Evolutionary conservation across 306 rosid genomes (phyloP), one percentile per base, ranked within the genome.

Genomic region (Lathyrus tuberosus): DNA sequence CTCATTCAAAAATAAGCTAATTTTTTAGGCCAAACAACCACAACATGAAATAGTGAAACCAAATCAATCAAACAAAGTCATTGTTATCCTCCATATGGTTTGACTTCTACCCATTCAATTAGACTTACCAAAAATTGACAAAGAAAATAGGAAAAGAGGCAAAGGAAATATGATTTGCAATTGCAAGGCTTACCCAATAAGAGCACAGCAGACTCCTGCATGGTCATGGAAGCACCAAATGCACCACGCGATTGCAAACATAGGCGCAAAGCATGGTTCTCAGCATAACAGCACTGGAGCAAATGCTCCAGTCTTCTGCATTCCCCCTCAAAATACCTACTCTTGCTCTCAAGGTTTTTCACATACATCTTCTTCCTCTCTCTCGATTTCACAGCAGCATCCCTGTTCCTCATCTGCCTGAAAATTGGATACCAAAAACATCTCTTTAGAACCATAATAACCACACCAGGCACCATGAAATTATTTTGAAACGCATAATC

Each of bases 131-230:
- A 62, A 37, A 15, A 73, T 64, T 16, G 48, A 4, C 18, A 62
- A 62, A 0, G 4, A 18, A n/a, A 46, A 20, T 5, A 48, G 46
- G 37, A 52, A 9, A 16, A 58, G 37, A 71, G 43, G 28, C 63
- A 44, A 48, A 17, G 30, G 30, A 44, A 51, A 56, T 13, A 12
- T n/a, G 70, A 70, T 22, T 67, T 24, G 26, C 43, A 60, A 64
- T 53, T 4, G 43, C 63, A 63, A 70, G 76, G 53, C 91, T 74
- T 84, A 90, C 96, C 98, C 98, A 90, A 73, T 63, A 92, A 84
- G 96, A 92, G 98, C 86, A 92, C 98, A 52, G 98, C 98, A 93
- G 96, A 93, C 98, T 90, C 98, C 98, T 86, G 98, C 96, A 78
- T 82, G 83, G 91, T 61, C 77, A 79, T 56, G 77, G 91, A 65